Evolutionary conservation across 495 filamentous ascomycete genomes (phyloP), one percentile per base, ranked within the genome.

Genomic region (Trichoderma parareesei): DNA sequence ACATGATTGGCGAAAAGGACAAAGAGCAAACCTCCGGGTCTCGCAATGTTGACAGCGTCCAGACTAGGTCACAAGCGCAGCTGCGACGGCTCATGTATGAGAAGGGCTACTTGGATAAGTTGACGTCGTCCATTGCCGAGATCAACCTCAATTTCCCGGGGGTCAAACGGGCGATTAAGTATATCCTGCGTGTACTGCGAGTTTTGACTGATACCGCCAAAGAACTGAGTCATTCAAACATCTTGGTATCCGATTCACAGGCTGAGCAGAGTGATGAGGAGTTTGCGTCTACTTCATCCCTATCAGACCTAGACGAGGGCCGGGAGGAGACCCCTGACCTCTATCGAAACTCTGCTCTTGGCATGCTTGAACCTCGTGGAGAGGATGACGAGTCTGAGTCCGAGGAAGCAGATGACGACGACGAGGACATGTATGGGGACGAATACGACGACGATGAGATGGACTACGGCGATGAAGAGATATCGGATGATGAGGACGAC

Each of bases 271-370:
- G 91, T 41, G 93, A 95, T 46, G 93, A 95, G 63, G 95, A 97
- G 44, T 91, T 96, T 38, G 89, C 88, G 6, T 92, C 91, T 27
- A 88, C 93, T 37, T 92, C 93, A 10, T 97, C 94, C 0, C 84
- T 95, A 53, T 95, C 92, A 8, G 91, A 96, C 62, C 78, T 90
- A 41, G 91, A 92, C 40, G 90, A 92, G 69, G 88, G 91, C 65
- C 90, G 95, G 20, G 94, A 98, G 73, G 93, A 98, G 72, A 98
- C 95, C 8, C 94, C 94, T 27, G 95, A 99, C 78, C 84, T 99
- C 8, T 98, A 96, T 77, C 88, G 94, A 48, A 96, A 98, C 71
- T 97, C 94, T 4, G 91, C 95, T 5, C 81, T 99, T 41, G 95
- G 95, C 44, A 92, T 99, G 85, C 86, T 96, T 65, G 94, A 97